Conservation (phyloP, 805 yeast species). For the Monosporozyma solicola region DNA sequence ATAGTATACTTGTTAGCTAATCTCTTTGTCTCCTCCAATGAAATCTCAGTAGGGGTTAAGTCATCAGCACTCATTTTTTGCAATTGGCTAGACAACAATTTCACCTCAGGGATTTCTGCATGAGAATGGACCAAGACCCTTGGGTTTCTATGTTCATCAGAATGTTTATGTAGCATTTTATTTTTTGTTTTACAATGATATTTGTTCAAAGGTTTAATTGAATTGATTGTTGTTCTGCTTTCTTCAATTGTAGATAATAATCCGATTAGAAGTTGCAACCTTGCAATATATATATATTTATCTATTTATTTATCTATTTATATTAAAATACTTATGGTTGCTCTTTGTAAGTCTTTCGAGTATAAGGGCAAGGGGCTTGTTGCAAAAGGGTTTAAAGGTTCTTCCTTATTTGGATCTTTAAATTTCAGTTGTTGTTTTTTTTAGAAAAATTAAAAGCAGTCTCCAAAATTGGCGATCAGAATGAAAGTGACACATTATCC, state of each 20-base stretch:
- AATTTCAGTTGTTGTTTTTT: background rate
- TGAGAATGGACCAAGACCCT: conserved; percentile 7
- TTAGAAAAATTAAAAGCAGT: background rate
- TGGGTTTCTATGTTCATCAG: conserved; percentile 9
- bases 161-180: conserved; percentile 16
- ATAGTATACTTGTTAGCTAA: conserved; percentile 43
- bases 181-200: too few species aligned
- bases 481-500: background rate
- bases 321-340: too few species aligned
- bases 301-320: too few species aligned
- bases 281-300: too few species aligned
- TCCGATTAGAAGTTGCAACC: too few species aligned
- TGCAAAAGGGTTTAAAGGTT: background rate
- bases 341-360: background rate
- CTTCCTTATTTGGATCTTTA: background rate
- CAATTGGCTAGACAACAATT: conserved; percentile 11
- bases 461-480: background rate
- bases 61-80: conserved; percentile 6
- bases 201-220: background rate
- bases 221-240: too few species aligned
- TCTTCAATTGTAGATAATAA: too few species aligned
- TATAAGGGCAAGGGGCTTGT: background rate
- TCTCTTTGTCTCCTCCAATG: background rate
- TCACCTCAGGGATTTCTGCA: conserved; percentile 8
- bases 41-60: background rate